These are phyloP conservation scores for Cairneyella variabilis DNA, from an alignment of 495 filamentous ascomycete genomes.

Conservation along the genomic window DNA sequence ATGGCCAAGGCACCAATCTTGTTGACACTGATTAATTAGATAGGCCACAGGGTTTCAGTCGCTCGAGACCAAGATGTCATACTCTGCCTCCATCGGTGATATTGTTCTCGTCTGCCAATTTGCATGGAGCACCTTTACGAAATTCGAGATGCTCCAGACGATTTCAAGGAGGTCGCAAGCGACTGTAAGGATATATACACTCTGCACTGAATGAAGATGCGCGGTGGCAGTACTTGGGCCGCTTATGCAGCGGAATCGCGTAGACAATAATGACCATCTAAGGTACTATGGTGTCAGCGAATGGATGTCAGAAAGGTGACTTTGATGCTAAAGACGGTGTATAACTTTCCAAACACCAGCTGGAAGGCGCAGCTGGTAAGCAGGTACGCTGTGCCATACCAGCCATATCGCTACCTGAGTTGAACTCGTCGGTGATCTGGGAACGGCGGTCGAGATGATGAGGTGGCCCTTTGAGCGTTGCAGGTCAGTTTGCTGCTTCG, in stretches of 20 bases:
- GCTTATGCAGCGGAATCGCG: constrained; percentile 36
- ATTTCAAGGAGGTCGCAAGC: too few relatives aligned
- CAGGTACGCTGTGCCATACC: constrained; percentile 53
- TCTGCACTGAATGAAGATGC: constrained; percentile 46
- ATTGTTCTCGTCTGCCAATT: too few relatives aligned
- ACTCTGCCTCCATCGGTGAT: too few relatives aligned
- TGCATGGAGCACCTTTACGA: too few relatives aligned
- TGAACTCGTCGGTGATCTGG: not conserved
- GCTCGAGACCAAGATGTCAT: too few relatives aligned
- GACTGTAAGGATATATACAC: too few relatives aligned
- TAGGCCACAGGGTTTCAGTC: too few relatives aligned
- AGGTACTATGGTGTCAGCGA: not conserved
- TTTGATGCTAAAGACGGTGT: constrained; percentile 37
- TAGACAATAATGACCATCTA: constrained; percentile 44
- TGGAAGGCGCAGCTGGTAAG: constrained; percentile 42
- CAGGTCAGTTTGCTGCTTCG: not conserved
- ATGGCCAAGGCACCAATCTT: too few relatives aligned
- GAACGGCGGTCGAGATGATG: not conserved
- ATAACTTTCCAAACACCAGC: constrained; percentile 33
- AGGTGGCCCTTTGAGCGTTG: not conserved
- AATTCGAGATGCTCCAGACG: too few relatives aligned
- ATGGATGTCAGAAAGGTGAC: constrained; percentile 18
- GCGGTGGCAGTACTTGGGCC: constrained; percentile 58
- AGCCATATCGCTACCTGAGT: constrained; percentile 27
- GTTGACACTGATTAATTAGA: too few relatives aligned